Percentiles rank a stretch among this genome's conserved stretches.
These are phyloP conservation scores for Talaromyces sp. DNA, from an alignment of 2,329 filamentous ascomycete genomes.

Conservation along the genomic window DNA sequence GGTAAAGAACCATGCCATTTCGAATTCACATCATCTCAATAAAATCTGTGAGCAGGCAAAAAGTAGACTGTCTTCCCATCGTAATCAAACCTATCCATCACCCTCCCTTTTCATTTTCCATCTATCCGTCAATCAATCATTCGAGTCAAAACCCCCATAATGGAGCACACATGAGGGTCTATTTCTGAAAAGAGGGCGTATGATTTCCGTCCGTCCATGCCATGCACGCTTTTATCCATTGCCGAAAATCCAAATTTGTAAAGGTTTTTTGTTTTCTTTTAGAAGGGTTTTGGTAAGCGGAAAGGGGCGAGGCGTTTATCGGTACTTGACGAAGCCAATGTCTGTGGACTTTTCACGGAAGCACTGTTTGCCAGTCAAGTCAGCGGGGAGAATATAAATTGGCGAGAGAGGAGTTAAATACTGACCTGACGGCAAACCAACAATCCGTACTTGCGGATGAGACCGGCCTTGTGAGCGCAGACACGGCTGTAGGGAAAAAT, in stretches of 20 bases:
- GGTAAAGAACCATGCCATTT: neutral
- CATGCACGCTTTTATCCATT: neutral
- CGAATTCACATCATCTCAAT: constrained; percentile 7
- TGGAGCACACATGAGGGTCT: neutral
- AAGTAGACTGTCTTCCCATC: neutral
- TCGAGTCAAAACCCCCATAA: neutral
- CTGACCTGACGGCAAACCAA: constrained; percentile 48
- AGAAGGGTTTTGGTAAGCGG: neutral
- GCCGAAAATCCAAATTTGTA: neutral
- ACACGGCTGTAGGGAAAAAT: constrained; percentile 57
- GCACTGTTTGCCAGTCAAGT: constrained; percentile 42
- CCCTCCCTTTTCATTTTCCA: neutral
- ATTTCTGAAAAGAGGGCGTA: neutral
- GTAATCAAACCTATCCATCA: neutral
- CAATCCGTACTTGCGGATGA: constrained; percentile 99
- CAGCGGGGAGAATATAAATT: neutral
- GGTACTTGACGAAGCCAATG: constrained; percentile 63
- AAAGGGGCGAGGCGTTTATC: constrained; percentile 13
- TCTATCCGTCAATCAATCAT: constrained; percentile 1
- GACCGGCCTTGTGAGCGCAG: constrained; percentile 94
- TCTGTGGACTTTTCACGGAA: constrained; percentile 66
- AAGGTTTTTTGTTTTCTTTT: neutral
- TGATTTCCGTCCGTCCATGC: neutral
- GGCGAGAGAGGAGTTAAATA: neutral
- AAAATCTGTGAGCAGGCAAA: neutral